phyloP scores from a whole-genome alignment of 2,329 filamentous ascomycete genomes.

The Cercospora brassicicola region DNA sequence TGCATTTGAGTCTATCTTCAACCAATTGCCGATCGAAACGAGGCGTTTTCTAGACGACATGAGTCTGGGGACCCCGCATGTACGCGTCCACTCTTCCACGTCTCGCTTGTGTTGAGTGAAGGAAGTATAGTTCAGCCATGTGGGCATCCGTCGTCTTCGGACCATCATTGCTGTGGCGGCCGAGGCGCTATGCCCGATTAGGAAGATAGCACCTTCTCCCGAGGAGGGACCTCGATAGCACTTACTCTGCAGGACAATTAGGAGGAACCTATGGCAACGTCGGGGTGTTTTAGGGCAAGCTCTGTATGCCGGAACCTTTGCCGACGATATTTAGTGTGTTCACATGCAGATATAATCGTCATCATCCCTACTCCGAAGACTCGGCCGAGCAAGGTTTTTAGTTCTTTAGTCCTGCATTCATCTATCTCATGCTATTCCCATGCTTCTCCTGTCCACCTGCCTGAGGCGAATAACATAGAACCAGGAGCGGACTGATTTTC shows the following conservation, averaged over 20 bases:
- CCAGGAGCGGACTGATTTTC: no score
- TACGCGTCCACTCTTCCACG: slow-evolving; percentile 1
- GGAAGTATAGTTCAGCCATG: neutral
- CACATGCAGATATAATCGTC: neutral
- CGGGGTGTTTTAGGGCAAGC: neutral
- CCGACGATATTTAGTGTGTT: neutral
- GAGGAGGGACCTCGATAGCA: neutral
- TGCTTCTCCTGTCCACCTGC: neutral
- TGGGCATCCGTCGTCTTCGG: neutral
- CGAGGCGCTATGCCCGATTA: neutral
- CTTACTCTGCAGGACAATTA: neutral
- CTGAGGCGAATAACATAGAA: neutral
- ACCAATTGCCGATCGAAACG: neutral
- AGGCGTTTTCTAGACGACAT: neutral
- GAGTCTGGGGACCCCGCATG: neutral
- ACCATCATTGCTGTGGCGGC: neutral
- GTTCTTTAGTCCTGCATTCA: neutral
- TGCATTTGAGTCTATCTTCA: neutral
- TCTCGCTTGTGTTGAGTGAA: neutral
- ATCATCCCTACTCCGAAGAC: neutral
- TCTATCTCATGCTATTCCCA: neutral
- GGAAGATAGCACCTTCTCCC: neutral
- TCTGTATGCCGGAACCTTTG: neutral
- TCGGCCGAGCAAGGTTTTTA: neutral
- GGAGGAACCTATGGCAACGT: neutral